Evolutionary conservation across 306 rosid genomes (phyloP), one percentile per base, ranked within the genome.

Genomic region (Quercus ilex): DNA sequence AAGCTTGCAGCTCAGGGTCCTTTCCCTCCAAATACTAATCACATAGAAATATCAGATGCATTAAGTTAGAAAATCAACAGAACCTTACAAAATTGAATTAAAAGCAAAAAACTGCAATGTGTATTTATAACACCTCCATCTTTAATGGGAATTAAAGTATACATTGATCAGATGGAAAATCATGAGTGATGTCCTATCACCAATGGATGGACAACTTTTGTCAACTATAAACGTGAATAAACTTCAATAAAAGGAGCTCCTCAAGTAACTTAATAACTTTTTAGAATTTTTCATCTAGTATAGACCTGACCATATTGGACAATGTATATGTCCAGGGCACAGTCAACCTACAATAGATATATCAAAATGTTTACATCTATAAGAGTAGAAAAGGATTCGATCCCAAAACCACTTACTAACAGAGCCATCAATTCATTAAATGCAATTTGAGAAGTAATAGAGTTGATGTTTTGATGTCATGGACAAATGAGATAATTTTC

Each of bases 1-100:
- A 87, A 75, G 97, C 99, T 59, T 91, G 97, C 26, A 95, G 88
- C 87, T 95, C 99, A 12, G 92, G 92, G 77, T 95, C 99, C 88
- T 90, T 95, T 72, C 99, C 98, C 73, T 92, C 99, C 81, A 95
- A 89, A 84, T 90, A 95, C 99, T 95, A 81, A 60, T 82, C 77
- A 69, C 52, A 75, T 62, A 52, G 31, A 72, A 35, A 52, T 23
- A 41, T 19, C 38, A 76, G 20, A 68, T 63, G 71, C 62, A 83
- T 46, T 30, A 74, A 74, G 63, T 60, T 25, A 62, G 63, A 76
- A 75, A 78, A 71, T 55, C 26, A 77, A 73, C 49, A 72, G 2
- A 74, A 46, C 72, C 7, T 13, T 3, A 49, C 5, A 49, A 49
- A 49, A 49, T 10, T 10, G 4, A 43, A n/a, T 4, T 9, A 13